These are phyloP conservation scores for Citropsis articulata DNA, from an alignment of 345 rosid genomes.

Conservation along the genomic window DNA sequence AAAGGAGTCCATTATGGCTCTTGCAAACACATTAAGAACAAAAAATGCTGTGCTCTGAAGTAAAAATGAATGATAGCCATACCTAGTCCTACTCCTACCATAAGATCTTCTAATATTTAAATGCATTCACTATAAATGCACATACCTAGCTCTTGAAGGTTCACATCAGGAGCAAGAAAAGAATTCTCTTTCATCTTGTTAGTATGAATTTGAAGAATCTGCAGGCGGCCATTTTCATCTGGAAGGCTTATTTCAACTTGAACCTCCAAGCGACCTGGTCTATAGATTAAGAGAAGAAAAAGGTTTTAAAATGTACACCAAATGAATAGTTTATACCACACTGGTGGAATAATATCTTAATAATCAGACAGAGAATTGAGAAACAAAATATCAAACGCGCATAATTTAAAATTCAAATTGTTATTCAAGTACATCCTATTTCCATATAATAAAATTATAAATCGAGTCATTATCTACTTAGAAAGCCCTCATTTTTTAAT, in stretches of 20 bases:
- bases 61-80: neutral
- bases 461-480: neutral
- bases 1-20: neutral
- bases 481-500: too few species aligned
- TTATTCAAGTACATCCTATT: neutral
- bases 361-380: neutral
- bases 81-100: neutral
- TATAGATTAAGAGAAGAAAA: constrained; percentile 23
- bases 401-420: neutral
- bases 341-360: neutral
- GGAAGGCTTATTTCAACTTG: constrained; percentile 99
- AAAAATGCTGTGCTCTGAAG: neutral
- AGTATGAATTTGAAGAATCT: constrained; percentile 96
- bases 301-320: neutral
- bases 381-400: neutral
- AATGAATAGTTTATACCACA: neutral
- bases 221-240: constrained; percentile 95
- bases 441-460: neutral
- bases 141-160: constrained; percentile 89
- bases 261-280: constrained; percentile 98
- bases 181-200: constrained; percentile 98
- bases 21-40: neutral
- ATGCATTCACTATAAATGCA: neutral
- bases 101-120: neutral
- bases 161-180: constrained; percentile 83